Base-by-base conservation (phyloP, 1,284 basidiomycete genomes). In the Thecaphora thlaspeos region DNA sequence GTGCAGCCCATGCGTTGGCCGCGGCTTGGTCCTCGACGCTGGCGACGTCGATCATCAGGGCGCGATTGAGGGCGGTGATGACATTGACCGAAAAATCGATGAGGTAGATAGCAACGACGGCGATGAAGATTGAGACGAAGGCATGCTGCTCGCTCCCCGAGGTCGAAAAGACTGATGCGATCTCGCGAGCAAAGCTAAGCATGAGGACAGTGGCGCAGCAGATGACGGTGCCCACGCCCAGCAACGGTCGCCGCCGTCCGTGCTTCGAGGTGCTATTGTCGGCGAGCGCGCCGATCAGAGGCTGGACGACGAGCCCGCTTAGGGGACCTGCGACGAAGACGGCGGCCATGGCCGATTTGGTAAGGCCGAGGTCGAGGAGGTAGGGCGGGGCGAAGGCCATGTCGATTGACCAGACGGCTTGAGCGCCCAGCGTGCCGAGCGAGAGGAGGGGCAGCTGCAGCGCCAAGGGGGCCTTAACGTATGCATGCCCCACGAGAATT, bases 81-180 rank as follows among this genome's bases (percentile, higher is more conserved):
- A 87, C 91, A 74, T 97, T 97, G 61, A 97, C 88, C 23, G 87
- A 86, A 71, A 97, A 95, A 80, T 98, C 94, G 48, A 97, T 88
- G 34, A 87, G 82, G 72, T 90, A 95, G 46, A 98, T 89, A 2
- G 91, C 82, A 17, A 90, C 68, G 4, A 96, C 84, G 15, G 92
- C 94, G 11, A 95, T 82, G 62, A 82, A 84, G 44, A 93, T 85
- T 1, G 88, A 88, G 23, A 89, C 77, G 46, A 40, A 26, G 2
- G 24, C 10, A 54, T 68, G 32, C 47, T 67, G 10, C 30, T 56
- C 15, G 43, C 38, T 7, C 50, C 49, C 34, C 60, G 59, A 3
- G 1, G 45, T 39, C 8, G 51, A 28, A 8, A 66, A 48, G 41
- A 36, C 50, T 12, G 43, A 59, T 0, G 76, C 76, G 10, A 79